Base-by-base conservation (phyloP, 2,329 filamentous ascomycete species). In the Amylocarpus encephaloides region DNA sequence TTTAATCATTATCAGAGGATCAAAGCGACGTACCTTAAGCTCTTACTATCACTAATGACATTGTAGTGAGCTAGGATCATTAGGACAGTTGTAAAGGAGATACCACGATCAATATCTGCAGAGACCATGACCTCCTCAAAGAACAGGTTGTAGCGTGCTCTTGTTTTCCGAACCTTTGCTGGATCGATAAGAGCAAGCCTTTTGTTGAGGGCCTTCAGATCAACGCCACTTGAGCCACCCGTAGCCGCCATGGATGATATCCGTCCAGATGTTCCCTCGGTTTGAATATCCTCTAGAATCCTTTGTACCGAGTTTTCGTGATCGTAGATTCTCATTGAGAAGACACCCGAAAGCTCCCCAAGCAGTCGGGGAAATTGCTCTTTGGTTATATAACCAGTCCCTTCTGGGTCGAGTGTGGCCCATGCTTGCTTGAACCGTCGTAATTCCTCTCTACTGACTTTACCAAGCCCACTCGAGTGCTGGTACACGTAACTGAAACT, bases 401-500 rank as follows among this genome's bases (percentile, higher is more conserved):
- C 94, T 12, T 88, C 80, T 2, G 93, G 91, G 69, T 98, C 93
- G 55, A 93, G 90, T 52, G 88, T 93, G 49, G 93, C 88, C 93
- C 93, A 98, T 1, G 93, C 93, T 70, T 97, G 89, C 69, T 98
- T 98, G 79, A 96, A 98, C 5, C 92, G 85, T 42, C 93, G 84
- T 57, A 97, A 90, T 67, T 98, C 93, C 61, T 96, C 90, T 57
- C 93, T 80, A 62, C 89, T 94, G 61, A 98, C 85, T 54, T 87
- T 85, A 5, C 87, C 89, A 60, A 96, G 78, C n/a, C 90, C 89
- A 63, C 88, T 95, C 53, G 92, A 96, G 56, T 90, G 82, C 71
- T 98, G 94, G 67, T 97, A 98, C 56, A 98, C 93, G 64, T 98
- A 98, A 67, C 90, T 95, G 76, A 98, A 98, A 70, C 91, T 97